These are phyloP conservation scores for Polygonum aviculare DNA, from an alignment of 148 eudicot species.

Conservation along the genomic window DNA sequence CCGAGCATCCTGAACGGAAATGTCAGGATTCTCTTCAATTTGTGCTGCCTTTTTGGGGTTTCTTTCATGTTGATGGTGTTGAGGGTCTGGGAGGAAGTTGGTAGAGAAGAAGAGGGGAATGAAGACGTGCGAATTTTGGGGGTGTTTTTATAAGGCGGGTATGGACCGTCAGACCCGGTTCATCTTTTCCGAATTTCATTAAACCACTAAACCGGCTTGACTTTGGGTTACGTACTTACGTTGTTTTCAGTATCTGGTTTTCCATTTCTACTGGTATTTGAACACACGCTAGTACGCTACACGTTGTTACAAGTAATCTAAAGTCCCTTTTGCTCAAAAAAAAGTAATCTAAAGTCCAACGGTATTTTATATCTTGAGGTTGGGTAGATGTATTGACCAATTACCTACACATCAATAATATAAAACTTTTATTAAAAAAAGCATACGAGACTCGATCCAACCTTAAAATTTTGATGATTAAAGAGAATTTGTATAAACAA, in stretches of 20 bases:
- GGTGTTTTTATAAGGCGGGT: neutral
- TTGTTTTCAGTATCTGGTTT: neutral
- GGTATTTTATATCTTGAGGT: neutral
- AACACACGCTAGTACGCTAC: too few relatives aligned
- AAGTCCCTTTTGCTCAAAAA: too few relatives aligned
- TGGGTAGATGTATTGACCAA: neutral
- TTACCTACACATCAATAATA: neutral
- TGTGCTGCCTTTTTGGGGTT: conserved; percentile 18
- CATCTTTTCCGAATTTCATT: neutral
- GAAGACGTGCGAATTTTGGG: neutral
- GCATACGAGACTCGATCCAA: too few relatives aligned
- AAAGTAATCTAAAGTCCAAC: too few relatives aligned
- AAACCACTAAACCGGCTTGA: neutral
- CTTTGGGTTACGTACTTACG: too few relatives aligned
- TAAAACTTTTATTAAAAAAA: neutral
- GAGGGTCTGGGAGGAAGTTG: neutral
- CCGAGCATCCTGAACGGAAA: conserved; percentile 33
- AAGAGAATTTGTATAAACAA: too few relatives aligned
- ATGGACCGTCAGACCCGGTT: neutral
- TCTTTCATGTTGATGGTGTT: neutral
- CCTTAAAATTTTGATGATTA: too few relatives aligned
- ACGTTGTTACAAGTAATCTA: too few relatives aligned
- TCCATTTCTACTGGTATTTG: neutral
- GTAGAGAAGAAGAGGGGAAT: neutral
- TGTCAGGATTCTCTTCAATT: conserved; percentile 31